Conservation (phyloP, 2,329 filamentous ascomycete species). For the Cladobotryum mycophilum region DNA sequence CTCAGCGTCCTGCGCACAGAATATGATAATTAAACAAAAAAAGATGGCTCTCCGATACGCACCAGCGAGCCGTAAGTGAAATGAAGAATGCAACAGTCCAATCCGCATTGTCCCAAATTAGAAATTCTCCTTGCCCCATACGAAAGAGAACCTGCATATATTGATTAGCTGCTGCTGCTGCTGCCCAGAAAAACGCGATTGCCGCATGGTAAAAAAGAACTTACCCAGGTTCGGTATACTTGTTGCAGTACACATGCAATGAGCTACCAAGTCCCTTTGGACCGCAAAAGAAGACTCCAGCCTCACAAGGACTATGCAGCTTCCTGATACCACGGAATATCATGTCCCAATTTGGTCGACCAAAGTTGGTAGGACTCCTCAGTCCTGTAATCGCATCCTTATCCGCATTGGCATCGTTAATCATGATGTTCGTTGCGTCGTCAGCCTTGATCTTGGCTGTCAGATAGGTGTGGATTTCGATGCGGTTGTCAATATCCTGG, state of each 20-base stretch:
- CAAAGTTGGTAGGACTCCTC: constrained; percentile 77
- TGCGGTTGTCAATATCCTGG: constrained; percentile 75
- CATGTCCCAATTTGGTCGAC: constrained; percentile 84
- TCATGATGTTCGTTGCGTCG: constrained; percentile 87
- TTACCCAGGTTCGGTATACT: constrained; percentile 77
- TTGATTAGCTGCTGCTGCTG: constrained; percentile 4
- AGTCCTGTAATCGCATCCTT: constrained; percentile 80
- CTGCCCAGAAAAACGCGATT: too few relatives aligned
- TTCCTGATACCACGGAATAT: constrained; percentile 80
- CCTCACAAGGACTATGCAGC: constrained; percentile 66
- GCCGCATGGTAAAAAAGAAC: constrained; percentile 24
- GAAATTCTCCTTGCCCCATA: constrained; percentile 66
- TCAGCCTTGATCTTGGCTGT: constrained; percentile 82
- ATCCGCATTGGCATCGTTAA: constrained; percentile 80
- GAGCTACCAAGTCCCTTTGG: constrained; percentile 72
- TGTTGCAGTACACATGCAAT: constrained; percentile 79
- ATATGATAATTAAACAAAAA: too few relatives aligned
- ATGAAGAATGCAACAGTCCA: too few relatives aligned
- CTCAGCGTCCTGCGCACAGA: too few relatives aligned
- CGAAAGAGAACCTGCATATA: constrained; percentile 50
- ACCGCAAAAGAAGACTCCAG: constrained; percentile 79
- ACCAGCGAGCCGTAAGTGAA: too few relatives aligned
- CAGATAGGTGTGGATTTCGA: constrained; percentile 85
- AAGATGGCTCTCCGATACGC: too few relatives aligned
- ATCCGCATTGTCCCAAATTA: constrained; percentile 25